Evolutionary conservation across 139 green algal genomes (phyloP).

Genomic region (Chara braunii): DNA sequence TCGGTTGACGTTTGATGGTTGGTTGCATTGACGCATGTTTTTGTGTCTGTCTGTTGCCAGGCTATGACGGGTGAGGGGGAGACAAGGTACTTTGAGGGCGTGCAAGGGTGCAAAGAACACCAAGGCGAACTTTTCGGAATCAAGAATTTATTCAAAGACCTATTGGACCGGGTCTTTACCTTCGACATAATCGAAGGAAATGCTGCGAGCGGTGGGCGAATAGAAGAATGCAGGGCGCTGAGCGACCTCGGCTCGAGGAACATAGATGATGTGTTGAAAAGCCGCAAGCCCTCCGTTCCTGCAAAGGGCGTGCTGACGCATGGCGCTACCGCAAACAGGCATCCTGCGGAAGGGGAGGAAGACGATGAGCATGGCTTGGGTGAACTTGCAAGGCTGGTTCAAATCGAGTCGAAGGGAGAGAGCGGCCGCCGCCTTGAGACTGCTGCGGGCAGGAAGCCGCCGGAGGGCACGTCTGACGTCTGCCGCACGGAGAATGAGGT

Average conservation of each 20-base stretch:
- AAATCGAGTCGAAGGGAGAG: background rate
- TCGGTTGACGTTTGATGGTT: too few relatives aligned
- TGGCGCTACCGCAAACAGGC: background rate
- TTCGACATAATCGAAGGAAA: conserved; percentile 16
- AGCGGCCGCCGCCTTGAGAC: too few relatives aligned
- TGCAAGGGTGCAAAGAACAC: conserved; percentile 16
- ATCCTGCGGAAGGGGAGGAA: conserved; percentile 11
- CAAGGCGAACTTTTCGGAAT: conserved; percentile 32
- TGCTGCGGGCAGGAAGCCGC: too few relatives aligned
- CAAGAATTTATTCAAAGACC: conserved; percentile 24
- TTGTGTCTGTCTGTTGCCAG: too few relatives aligned
- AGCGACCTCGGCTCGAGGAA: too few relatives aligned
- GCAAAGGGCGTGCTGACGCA: background rate
- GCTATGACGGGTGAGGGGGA: conserved; percentile 6
- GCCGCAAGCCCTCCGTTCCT: background rate
- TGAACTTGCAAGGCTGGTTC: conserved; percentile 1
- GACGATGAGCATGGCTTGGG: conserved; percentile 4
- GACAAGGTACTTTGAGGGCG: conserved; percentile 12
- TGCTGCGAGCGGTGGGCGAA: background rate
- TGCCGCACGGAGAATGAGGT: too few relatives aligned
- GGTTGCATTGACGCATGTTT: too few relatives aligned
- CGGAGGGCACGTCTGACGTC: too few relatives aligned
- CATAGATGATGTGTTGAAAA: background rate
- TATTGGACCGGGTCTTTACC: conserved; percentile 18
- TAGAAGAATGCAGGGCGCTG: background rate